phyloP scores from a whole-genome alignment of 2,329 filamentous ascomycete genomes.

The Neonectria faginata region DNA sequence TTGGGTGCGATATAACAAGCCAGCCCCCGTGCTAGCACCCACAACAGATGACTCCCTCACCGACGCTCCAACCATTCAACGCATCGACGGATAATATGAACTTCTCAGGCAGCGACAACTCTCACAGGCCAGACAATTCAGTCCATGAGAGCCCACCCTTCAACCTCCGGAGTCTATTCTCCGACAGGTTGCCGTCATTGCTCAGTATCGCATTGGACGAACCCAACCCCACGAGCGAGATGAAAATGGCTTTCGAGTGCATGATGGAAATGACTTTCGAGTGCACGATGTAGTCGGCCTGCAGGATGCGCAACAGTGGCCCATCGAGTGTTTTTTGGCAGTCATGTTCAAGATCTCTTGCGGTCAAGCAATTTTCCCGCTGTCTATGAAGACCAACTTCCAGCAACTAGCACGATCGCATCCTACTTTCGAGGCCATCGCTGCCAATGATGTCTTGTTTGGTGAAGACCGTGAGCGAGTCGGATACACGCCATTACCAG shows the following conservation, averaged over 20 bases:
- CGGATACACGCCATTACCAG: neutral
- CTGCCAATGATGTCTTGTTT: constrained; percentile 3
- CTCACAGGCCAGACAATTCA: neutral
- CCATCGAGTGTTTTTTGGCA: neutral
- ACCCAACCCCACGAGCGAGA: no score
- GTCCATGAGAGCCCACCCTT: no score
- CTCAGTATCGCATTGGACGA: no score
- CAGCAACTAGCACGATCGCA: neutral
- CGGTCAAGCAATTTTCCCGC: constrained; percentile 6
- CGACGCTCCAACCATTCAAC: neutral
- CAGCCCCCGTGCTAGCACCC: no score
- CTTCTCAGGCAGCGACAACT: neutral
- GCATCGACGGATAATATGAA: neutral
- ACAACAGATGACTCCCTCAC: neutral
- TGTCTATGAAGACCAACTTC: neutral
- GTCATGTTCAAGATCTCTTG: constrained; percentile 16
- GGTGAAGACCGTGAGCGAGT: neutral
- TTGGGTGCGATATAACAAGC: no score
- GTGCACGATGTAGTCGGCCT: neutral
- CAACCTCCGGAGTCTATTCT: no score
- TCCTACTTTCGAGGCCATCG: neutral
- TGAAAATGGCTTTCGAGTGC: neutral
- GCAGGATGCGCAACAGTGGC: neutral
- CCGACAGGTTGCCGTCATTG: no score
- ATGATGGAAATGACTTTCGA: neutral